Evolutionary conservation across 73 alveolate species (phyloP).

Genomic region (Paramecium biaurelia): DNA sequence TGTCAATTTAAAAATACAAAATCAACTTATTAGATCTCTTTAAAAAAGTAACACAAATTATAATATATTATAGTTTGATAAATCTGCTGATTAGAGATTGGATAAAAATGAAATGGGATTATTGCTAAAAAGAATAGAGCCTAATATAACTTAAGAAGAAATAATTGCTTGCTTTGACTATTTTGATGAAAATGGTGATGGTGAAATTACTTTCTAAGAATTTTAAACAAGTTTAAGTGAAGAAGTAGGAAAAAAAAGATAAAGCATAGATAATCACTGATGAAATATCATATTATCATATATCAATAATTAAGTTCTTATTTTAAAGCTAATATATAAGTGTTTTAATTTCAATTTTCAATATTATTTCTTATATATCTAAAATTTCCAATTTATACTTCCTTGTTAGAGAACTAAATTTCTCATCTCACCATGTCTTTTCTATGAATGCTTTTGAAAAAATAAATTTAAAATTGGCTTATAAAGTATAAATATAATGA

Average conservation of each 20-base stretch:
- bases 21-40: slow-evolving; percentile 55
- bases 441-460: too few species aligned
- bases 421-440: too few species aligned
- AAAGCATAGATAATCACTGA: not conserved
- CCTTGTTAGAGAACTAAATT: too few species aligned
- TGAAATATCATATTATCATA: not conserved
- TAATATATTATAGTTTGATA: slow-evolving; percentile 2
- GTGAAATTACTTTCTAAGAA: slow-evolving; percentile 42
- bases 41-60: not conserved
- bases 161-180: not conserved
- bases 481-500: too few species aligned
- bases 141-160: slow-evolving; percentile 23
- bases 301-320: not conserved
- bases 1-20: slow-evolving; percentile 51
- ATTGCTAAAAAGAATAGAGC: slow-evolving; percentile 54
- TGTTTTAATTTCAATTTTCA: not conserved
- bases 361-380: not conserved
- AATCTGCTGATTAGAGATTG: slow-evolving; percentile 54
- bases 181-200: slow-evolving; percentile 39
- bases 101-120: slow-evolving; percentile 50
- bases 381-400: not conserved
- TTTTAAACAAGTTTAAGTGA: slow-evolving; percentile 8
- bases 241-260: not conserved
- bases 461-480: too few species aligned
- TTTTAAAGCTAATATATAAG: not conserved